Evolutionary conservation across 2,329 filamentous ascomycete species (phyloP).

Genomic region (Aspergillus calidoustus): DNA sequence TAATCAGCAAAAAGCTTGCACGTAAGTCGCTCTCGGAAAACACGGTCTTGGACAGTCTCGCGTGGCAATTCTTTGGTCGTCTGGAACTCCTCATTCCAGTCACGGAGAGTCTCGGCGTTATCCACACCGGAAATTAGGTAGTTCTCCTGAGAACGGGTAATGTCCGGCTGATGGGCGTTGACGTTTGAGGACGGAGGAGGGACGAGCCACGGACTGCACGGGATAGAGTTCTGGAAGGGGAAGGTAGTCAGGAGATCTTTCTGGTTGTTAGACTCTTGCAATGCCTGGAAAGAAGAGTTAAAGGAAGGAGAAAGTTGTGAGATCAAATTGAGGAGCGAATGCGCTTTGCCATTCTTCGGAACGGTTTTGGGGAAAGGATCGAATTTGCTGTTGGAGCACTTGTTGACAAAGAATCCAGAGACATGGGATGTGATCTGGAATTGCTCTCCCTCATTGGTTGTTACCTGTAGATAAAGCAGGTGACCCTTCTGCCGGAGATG

Average conservation of each 20-base stretch:
- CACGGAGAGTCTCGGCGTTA: conserved; percentile 89
- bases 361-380: conserved; percentile 81
- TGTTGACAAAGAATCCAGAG: conserved; percentile 96
- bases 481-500: conserved; percentile 90
- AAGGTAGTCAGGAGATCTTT: conserved; percentile 91
- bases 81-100: conserved; percentile 99
- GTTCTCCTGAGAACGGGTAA: conserved; percentile 88
- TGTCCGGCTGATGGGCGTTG: conserved; percentile 76
- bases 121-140: conserved; percentile 89
- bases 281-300: conserved; percentile 70
- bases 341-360: conserved; percentile 77
- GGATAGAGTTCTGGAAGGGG: conserved; percentile 93
- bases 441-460: conserved; percentile 93
- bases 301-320: conserved; percentile 83
- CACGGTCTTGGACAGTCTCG: conserved; percentile 90
- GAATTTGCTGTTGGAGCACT: conserved; percentile 92
- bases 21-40: conserved; percentile 91
- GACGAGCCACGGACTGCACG: conserved; percentile 89
- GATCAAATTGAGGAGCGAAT: conserved; percentile 84
- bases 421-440: conserved; percentile 92
- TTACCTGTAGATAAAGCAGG: conserved; percentile 84
- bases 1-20: conserved; percentile 98
- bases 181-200: conserved; percentile 65
- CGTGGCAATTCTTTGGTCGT: conserved; percentile 93
- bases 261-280: conserved; percentile 83